Evolutionary conservation across 805 yeast species (phyloP), one percentile per base, ranked within the genome.

Genomic region (Starmerella vitae): DNA sequence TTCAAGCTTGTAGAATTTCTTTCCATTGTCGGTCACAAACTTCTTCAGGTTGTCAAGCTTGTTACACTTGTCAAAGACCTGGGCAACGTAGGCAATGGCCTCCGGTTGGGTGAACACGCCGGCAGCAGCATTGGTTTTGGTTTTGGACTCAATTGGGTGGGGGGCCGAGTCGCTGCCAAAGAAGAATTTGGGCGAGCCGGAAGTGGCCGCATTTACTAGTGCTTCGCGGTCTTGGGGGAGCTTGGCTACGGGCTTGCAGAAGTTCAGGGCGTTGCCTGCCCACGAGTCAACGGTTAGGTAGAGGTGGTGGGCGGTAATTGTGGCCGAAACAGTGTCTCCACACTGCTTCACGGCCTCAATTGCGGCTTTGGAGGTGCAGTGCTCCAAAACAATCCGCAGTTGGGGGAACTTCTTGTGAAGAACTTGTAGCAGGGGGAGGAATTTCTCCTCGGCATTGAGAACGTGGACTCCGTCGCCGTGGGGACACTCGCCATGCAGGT

Each of bases 101-200:
- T 72, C 72, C 18, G 82, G 71, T 59, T 91, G 98, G 2, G 97
- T 82, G 61, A 72, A 91, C 7, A 91, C 95, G 54, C 99, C 99
- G n/a, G 99, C 99, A 14, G 88, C 96, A 18, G 86, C 88, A 27
- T 67, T 64, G 49, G 74, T 84, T 44, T 70, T 77, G 20, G 82
- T 67, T 60, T 93, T 93, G 43, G 76, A 76, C 46, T 72, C 71
- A 20, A 82, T 54, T 6, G 95, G 93, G 58, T 91, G 98, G 20
- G 98, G 99, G 22, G 99, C 99, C 18, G 95, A 83, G 59, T 91
- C 99, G 1, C 95, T 82, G 5, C 99, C 99, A 56, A 86, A 91
- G 65, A 91, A 83, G 60, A 86, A 91, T 66, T 76, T 86, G 30
- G 93, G 83, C 49, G 79, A 76, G 4, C 97, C 97, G 1, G 91